phyloP scores from a whole-genome alignment of 2,329 filamentous ascomycete species.

The Neofusicoccum umdonicola region DNA sequence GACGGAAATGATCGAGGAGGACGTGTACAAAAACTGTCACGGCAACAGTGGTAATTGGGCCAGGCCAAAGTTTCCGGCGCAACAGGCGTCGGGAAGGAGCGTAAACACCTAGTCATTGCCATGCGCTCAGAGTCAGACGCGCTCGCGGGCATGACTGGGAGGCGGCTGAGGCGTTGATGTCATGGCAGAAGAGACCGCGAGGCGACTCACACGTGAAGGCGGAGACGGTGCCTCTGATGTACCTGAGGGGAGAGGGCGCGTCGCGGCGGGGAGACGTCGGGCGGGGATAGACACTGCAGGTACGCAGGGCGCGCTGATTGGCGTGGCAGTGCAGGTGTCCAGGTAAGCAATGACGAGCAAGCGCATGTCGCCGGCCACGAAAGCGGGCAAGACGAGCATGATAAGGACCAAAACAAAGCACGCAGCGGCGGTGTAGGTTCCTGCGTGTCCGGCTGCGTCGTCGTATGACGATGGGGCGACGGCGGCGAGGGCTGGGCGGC shows the following conservation, averaged over 20 bases:
- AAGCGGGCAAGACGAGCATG: background rate
- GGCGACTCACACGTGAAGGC: background rate
- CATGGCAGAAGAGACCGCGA: too few species aligned
- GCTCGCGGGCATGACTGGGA: too few species aligned
- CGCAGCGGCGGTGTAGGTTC: background rate
- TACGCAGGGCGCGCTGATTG: background rate
- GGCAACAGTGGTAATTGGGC: background rate
- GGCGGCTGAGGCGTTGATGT: too few species aligned
- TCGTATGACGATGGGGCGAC: conserved; percentile 11
- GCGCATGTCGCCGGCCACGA: background rate
- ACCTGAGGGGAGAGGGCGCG: background rate
- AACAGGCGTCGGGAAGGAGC: background rate
- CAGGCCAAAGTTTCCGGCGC: background rate
- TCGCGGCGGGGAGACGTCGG: too few species aligned
- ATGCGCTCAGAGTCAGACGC: background rate
- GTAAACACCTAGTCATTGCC: background rate
- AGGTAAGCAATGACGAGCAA: conserved; percentile 3
- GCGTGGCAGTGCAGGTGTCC: background rate
- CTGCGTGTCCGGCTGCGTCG: background rate
- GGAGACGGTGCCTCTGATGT: background rate
- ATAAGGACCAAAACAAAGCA: background rate
- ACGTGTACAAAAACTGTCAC: background rate
- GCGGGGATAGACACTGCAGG: conserved; percentile 1
- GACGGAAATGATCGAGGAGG: background rate
- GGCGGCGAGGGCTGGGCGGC: background rate